These are phyloP conservation scores for Ogataea salicorniae DNA, from an alignment of 805 yeast species.

Conservation along the genomic window DNA sequence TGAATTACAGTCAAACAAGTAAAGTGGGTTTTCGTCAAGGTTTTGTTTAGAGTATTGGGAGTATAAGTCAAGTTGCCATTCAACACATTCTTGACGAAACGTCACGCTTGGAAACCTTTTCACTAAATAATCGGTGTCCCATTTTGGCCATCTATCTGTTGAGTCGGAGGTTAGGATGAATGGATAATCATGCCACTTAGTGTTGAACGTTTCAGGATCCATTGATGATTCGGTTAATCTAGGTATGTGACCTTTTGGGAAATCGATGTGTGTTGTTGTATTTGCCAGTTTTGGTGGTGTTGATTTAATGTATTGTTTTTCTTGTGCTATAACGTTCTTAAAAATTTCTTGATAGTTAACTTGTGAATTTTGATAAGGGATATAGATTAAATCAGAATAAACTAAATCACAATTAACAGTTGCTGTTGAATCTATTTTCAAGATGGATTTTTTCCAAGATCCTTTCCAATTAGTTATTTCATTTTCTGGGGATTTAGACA, in stretches of 20 bases:
- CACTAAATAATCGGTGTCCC: conserved; percentile 50
- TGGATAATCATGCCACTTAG: conserved; percentile 48
- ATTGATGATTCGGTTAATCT: conserved; percentile 44
- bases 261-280: conserved; percentile 8
- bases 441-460: conserved; percentile 68
- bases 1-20: conserved; percentile 77
- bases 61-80: conserved; percentile 67
- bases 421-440: conserved; percentile 38
- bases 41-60: conserved; percentile 55
- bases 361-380: conserved; percentile 80
- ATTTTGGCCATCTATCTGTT: conserved; percentile 49
- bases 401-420: conserved; percentile 43
- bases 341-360: conserved; percentile 52
- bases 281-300: conserved; percentile 7
- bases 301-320: conserved; percentile 20
- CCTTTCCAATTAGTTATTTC: conserved; percentile 56
- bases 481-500: conserved; percentile 5
- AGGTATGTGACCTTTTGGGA: conserved; percentile 38
- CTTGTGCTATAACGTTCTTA: conserved; percentile 43
- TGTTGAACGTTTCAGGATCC: conserved; percentile 38
- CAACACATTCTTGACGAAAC: conserved; percentile 82
- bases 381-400: conserved; percentile 72
- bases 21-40: conserved; percentile 78
- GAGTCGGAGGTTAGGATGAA: conserved; percentile 36
- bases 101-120: conserved; percentile 50